Conservation (phyloP, 768 basidiomycete genomes). For the Symmetrospora coprosmae region DNA sequence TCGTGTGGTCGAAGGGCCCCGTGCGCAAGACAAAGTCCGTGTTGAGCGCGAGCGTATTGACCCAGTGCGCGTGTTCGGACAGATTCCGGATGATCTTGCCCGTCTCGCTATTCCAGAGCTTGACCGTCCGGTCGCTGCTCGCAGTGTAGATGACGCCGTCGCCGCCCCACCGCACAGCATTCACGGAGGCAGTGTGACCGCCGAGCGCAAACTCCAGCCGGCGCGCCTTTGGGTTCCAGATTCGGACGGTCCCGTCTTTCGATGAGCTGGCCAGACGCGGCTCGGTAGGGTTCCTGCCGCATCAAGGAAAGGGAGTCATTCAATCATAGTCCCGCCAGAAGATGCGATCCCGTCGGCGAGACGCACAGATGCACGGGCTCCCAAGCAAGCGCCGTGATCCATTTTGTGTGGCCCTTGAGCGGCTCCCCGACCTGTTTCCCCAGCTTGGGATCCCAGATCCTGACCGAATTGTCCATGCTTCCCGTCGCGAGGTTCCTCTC, state of each 20-base stretch:
- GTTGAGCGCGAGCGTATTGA: constrained; percentile 86
- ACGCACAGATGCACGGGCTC: constrained; percentile 84
- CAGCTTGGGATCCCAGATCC: constrained; percentile 85
- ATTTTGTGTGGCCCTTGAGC: constrained; percentile 83
- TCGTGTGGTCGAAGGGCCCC: constrained; percentile 81
- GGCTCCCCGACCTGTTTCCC: constrained; percentile 80
- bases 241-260: constrained; percentile 88
- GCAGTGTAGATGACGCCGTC: constrained; percentile 85
- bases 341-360: neutral
- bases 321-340: constrained; percentile 18
- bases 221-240: constrained; percentile 69
- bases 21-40: constrained; percentile 90
- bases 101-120: constrained; percentile 87
- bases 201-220: constrained; percentile 69
- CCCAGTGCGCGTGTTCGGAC: constrained; percentile 97
- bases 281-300: constrained; percentile 54
- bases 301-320: too few species aligned
- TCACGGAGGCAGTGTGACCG: constrained; percentile 85
- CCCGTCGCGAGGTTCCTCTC: constrained; percentile 83
- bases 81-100: constrained; percentile 69
- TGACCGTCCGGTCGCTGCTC: constrained; percentile 81
- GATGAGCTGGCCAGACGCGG: constrained; percentile 88
- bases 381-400: constrained; percentile 90
- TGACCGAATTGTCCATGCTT: constrained; percentile 81
- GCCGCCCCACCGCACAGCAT: constrained; percentile 92